phyloP scores from a whole-genome alignment of 108 stramenopile species.

The Schizochytrium sp. region DNA sequence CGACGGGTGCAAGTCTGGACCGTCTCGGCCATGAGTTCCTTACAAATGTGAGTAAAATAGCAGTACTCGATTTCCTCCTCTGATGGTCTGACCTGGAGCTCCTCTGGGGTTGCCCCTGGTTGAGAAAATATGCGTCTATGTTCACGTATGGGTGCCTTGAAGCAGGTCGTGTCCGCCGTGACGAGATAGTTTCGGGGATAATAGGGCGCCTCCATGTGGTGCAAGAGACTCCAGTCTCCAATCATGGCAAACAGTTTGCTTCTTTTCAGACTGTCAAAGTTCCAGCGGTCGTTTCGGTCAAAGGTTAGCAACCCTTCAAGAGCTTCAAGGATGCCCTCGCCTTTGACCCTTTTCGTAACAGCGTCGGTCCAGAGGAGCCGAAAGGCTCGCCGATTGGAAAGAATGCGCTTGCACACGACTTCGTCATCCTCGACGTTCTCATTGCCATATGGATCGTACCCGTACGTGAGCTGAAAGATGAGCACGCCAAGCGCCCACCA shows the following conservation, averaged over 20 bases:
- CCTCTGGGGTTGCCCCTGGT: neutral
- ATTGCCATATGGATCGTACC: neutral
- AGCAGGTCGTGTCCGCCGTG: neutral
- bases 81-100: neutral
- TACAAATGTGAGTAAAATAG: neutral
- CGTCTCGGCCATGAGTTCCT: neutral
- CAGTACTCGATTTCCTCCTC: neutral
- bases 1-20: neutral
- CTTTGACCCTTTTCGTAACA: neutral
- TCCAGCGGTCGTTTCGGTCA: neutral
- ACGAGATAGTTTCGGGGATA: neutral
- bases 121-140: neutral
- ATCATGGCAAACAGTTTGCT: neutral
- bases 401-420: neutral
- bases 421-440: neutral
- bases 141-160: neutral
- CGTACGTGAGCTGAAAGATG: neutral
- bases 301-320: neutral
- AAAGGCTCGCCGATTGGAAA: neutral
- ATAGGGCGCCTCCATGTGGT: neutral
- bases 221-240: neutral
- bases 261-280: neutral
- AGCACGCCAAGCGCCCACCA: slow-evolving; percentile 14
- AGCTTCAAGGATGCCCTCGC: neutral
- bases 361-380: neutral